Evolutionary conservation across 1,284 basidiomycete species (phyloP).

Genomic region (Puccinia polysora): DNA sequence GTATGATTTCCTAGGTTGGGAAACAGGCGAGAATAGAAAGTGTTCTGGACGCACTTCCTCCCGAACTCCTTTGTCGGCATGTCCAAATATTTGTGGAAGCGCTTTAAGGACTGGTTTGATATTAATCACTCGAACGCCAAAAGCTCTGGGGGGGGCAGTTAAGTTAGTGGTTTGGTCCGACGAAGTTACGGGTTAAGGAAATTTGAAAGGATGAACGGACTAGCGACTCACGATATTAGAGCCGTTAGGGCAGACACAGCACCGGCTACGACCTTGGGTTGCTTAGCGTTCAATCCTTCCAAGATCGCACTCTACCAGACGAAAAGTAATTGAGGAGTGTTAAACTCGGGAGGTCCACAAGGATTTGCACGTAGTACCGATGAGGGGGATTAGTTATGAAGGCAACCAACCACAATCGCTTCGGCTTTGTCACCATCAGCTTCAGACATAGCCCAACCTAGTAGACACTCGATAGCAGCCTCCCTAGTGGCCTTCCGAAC

Average conservation of each 20-base stretch:
- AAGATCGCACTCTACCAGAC: conserved; percentile 68
- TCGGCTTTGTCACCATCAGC: conserved; percentile 78
- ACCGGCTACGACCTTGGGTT: conserved; percentile 87
- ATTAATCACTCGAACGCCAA: conserved; percentile 73
- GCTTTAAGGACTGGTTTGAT: conserved; percentile 73
- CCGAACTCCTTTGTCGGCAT: conserved; percentile 92
- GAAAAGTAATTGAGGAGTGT: conserved; percentile 29
- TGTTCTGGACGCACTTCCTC: conserved; percentile 61
- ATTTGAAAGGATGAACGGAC: too few species aligned
- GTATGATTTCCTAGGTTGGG: too few species aligned
- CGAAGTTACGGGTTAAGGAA: neutral
- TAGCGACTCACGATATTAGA: conserved; percentile 60
- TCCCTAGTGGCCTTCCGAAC: conserved; percentile 30
- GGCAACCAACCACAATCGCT: conserved; percentile 71
- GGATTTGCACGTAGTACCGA: neutral
- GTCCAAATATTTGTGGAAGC: conserved; percentile 87
- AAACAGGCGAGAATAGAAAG: too few species aligned
- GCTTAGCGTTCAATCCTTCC: conserved; percentile 81
- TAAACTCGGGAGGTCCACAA: neutral
- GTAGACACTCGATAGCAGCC: conserved; percentile 13
- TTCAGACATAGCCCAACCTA: conserved; percentile 56
- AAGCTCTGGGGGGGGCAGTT: conserved; percentile 65
- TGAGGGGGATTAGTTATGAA: neutral
- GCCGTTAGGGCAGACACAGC: conserved; percentile 76
- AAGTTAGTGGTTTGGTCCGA: neutral